Conservation (phyloP, 306 rosid genomes). For the Acmispon strigosus region DNA sequence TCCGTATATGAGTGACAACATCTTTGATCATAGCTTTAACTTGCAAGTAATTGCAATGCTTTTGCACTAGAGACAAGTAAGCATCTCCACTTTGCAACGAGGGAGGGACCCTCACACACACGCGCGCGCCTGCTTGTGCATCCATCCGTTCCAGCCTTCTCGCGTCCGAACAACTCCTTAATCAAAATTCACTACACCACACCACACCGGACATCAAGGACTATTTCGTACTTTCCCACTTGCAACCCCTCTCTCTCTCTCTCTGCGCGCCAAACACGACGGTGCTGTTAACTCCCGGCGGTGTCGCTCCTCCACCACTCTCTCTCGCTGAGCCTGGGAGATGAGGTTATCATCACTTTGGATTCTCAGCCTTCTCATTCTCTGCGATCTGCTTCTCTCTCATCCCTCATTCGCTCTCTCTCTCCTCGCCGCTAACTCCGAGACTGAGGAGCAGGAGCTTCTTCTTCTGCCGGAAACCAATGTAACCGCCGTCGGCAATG, state of each 20-base stretch:
- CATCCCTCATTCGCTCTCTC: slow-evolving; percentile 32
- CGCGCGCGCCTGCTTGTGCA: too few relatives aligned
- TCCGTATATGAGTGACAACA: too few relatives aligned
- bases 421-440: slow-evolving; percentile 26
- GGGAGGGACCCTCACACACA: too few relatives aligned
- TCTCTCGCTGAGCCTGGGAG: slow-evolving; percentile 22
- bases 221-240: slow-evolving; percentile 35
- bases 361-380: slow-evolving; percentile 31
- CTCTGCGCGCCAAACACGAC: slow-evolving; percentile 30
- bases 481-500: slow-evolving; percentile 44
- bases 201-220: slow-evolving; percentile 19
- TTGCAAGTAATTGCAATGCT: too few relatives aligned
- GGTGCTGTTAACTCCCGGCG: slow-evolving; percentile 24
- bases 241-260: slow-evolving; percentile 16
- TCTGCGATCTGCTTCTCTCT: slow-evolving; percentile 35
- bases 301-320: neutral
- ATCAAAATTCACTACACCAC: neutral
- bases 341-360: slow-evolving; percentile 55
- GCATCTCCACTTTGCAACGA: too few relatives aligned
- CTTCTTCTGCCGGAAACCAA: slow-evolving; percentile 33
- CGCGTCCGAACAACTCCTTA: neutral
- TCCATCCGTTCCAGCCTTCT: too few relatives aligned
- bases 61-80: too few relatives aligned
- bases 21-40: too few relatives aligned
- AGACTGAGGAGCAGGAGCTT: slow-evolving; percentile 17